Base-by-base conservation (phyloP, 257 asterid genomes). In the Penstemon davidsonii region DNA sequence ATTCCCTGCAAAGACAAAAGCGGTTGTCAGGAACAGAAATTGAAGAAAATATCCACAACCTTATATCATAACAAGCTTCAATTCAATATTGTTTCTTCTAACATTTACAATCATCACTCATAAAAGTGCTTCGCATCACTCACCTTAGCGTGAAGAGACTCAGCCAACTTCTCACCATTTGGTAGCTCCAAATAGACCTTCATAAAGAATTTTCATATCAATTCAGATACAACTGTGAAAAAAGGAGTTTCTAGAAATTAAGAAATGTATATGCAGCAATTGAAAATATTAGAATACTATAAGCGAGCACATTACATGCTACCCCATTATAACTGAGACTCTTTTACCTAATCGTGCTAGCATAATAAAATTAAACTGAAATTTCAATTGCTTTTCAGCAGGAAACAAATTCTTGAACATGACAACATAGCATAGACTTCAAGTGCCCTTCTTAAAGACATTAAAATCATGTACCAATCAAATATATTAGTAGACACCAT, bases 131-230 rank as follows among this genome's bases (percentile, higher is more conserved):
- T 52, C 19, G 52, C 40, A 37, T 41, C 52, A 55, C 76, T 77
- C 68, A 91, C 99, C 99, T 85, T 91, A 60, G 93, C 81, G 68
- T 83, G 88, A 79, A 94, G 93, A 68, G 95, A 80, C 74, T 91
- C 88, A 44, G 96, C 99, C 74, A 91, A 75, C 74, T 37, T 72
- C 79, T 80, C 91, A 10, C 99, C 98, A 83, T 88, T 71, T 55
- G 91, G 87, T 66, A 86, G 63, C 88, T 94, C 99, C 88, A 94
- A 73, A 82, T 91, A 94, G 58, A 91, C 99, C 99, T 94, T 75
- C 84, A 81, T 25, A 42, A 73, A 70, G 49, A 69, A 75, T 71
- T 70, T 60, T 46, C 61, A 66, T 6, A 45, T 64, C 59, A 62
- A 47, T 51, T 69, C 60, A 79, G 69, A 72, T 55, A 74, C 60